Conservation (phyloP, 164 flowering plant species). For the Berberis thunbergii region DNA sequence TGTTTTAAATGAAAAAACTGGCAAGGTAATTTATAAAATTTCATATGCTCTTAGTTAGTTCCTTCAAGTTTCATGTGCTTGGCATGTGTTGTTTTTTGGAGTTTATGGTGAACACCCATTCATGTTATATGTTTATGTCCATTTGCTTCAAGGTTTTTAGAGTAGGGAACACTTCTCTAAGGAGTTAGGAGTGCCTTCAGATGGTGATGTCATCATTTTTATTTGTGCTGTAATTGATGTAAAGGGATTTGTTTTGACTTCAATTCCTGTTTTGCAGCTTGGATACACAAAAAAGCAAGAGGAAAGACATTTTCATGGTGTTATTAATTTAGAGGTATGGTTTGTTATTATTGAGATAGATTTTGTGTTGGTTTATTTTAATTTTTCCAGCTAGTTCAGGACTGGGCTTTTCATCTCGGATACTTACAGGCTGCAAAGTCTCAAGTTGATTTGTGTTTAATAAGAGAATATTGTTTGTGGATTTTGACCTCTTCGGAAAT, state of each 20-base stretch:
- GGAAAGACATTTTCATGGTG: conserved; percentile 89
- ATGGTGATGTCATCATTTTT: not conserved
- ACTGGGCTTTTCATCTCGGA: not conserved
- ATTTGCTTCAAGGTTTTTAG: no score
- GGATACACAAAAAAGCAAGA: conserved; percentile 98
- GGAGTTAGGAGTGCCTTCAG: no score
- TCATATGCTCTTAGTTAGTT: not conserved
- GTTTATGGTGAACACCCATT: no score
- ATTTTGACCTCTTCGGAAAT: no score
- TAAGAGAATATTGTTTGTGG: no score
- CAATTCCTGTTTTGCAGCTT: conserved; percentile 46
- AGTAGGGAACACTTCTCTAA: no score
- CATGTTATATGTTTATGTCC: no score
- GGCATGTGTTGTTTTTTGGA: not conserved
- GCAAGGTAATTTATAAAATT: conserved; percentile 53
- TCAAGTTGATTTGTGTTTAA: no score
- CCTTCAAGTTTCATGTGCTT: not conserved
- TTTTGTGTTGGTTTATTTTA: not conserved
- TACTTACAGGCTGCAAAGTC: not conserved
- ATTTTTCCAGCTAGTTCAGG: not conserved
- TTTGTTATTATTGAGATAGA: not conserved
- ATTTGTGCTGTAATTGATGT: not conserved
- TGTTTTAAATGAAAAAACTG: conserved; percentile 91
- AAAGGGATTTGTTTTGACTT: conserved; percentile 1
- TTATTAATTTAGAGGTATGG: conserved; percentile 79